Conservation (phyloP, 1,284 basidiomycete genomes). For the Cryptococcus sp. region DNA sequence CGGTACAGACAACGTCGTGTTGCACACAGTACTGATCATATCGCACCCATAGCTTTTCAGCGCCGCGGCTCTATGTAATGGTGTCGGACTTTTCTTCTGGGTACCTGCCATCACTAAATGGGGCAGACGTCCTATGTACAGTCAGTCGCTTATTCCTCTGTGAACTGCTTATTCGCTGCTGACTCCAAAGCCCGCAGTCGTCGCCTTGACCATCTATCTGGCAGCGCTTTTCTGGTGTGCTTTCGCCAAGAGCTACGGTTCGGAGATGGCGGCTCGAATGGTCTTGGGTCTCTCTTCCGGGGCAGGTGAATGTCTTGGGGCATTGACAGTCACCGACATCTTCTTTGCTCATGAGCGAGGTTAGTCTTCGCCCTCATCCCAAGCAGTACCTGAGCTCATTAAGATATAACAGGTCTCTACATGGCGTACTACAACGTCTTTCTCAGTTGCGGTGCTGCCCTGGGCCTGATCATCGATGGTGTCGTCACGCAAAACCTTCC, state of each 20-base stretch:
- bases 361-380: not conserved
- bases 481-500: not conserved
- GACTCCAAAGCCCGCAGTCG: not conserved
- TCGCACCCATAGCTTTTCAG: not conserved
- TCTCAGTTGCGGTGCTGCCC: not conserved
- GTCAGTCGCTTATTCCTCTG: not conserved
- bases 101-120: not conserved
- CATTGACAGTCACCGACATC: not conserved
- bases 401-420: not conserved
- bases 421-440: conserved; percentile 2
- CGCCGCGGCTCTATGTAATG: not conserved
- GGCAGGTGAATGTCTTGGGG: not conserved
- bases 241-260: not conserved
- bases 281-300: not conserved
- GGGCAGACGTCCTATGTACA: not conserved
- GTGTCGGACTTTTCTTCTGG: not conserved
- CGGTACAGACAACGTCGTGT: too few species aligned
- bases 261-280: not conserved
- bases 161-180: not conserved
- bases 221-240: not conserved
- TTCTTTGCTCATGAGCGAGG: conserved; percentile 1
- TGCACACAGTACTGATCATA: not conserved
- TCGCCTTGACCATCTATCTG: not conserved
- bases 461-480: not conserved
- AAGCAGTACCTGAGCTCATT: not conserved